Base-by-base conservation (phyloP, 108 stramenopile genomes). In the Phaeodactylum tricornutum region DNA sequence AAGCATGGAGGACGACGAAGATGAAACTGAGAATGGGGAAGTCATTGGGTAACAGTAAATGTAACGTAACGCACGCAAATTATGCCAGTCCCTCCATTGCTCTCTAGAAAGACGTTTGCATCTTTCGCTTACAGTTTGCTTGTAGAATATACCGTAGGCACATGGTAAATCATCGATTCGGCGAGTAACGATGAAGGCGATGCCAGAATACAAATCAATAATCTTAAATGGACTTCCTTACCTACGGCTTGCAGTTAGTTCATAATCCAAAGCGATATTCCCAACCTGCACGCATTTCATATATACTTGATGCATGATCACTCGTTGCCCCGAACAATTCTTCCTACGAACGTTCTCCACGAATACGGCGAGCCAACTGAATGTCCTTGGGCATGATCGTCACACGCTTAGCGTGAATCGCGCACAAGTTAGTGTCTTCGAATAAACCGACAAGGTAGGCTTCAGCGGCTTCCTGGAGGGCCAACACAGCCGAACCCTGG, bases 311-410 rank as follows among this genome's bases (percentile, higher is more conserved):
- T 34, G 33, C 33, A 12, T 12, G 12, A 34, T 11, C 12, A 34
- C 8, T 34, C 8, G 8, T 34, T 12, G 8, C 33, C 11, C 12
- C 11, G 33, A 8, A 8, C 33, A 34, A 34, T 34, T 34, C 12
- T 42, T 11, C 7, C 74, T 78, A 78, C 41, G 76, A 72, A 28
- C 76, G 76, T 49, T 79, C 73, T 44, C 73, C 78, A 53, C 78
- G 70, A 55, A 79, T 79, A 69, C 78, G 78, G 32, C 73, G 72
- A 27, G 78, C 78, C 44, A 79, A 48, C 65, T 92, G 93, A 36
- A 97, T 93, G 69, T 97, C 96, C 75, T 93, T 96, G 34, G 93
- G 90, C 94, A 98, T 95, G 77, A 98, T 98, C 17, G 96, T 98
- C 17, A 98, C 93, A 77, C 96, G 93, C 74, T 94, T 93, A 28